These are phyloP conservation scores for Orbilia brochopaga DNA, from an alignment of 2,329 filamentous ascomycete species.

Conservation along the genomic window DNA sequence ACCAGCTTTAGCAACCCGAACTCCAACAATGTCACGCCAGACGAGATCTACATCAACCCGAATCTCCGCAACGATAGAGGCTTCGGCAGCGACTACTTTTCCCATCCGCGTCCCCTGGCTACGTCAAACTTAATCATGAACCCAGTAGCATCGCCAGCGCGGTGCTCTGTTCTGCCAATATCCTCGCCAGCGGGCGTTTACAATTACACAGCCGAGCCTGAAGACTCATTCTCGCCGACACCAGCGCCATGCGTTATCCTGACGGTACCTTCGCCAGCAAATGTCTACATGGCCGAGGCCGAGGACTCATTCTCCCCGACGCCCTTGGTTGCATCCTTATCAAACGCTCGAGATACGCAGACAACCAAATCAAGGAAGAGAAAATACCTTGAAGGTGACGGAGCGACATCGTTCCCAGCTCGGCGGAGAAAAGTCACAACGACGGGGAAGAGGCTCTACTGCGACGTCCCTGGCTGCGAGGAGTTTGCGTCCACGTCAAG, in stretches of 20 bases:
- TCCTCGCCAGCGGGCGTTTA: not conserved
- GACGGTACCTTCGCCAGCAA: not conserved
- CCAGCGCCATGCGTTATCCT: not conserved
- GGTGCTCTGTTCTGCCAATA: not conserved
- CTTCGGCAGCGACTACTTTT: slow-evolving; percentile 45
- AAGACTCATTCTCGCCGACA: not conserved
- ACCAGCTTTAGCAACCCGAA: slow-evolving; percentile 46
- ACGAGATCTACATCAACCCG: slow-evolving; percentile 45
- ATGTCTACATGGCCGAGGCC: not conserved
- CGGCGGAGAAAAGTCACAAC: slow-evolving; percentile 37
- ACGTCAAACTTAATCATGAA: not conserved
- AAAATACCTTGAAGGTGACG: slow-evolving; percentile 48
- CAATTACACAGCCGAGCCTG: not conserved
- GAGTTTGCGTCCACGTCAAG: slow-evolving; percentile 49
- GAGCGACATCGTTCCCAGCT: slow-evolving; percentile 40
- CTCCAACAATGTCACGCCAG: slow-evolving; percentile 45
- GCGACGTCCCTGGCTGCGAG: slow-evolving; percentile 45
- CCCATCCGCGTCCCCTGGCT: slow-evolving; percentile 21
- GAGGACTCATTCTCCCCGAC: not conserved
- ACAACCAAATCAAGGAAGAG: slow-evolving; percentile 31
- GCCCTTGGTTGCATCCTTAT: not conserved
- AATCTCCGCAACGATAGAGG: slow-evolving; percentile 21
- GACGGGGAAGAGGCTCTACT: slow-evolving; percentile 42
- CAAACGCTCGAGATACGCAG: slow-evolving; percentile 9
- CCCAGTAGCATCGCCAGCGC: not conserved